Evolutionary conservation across 1,139 yeast species (phyloP).

Genomic region (Geotrichum aggregatum): DNA sequence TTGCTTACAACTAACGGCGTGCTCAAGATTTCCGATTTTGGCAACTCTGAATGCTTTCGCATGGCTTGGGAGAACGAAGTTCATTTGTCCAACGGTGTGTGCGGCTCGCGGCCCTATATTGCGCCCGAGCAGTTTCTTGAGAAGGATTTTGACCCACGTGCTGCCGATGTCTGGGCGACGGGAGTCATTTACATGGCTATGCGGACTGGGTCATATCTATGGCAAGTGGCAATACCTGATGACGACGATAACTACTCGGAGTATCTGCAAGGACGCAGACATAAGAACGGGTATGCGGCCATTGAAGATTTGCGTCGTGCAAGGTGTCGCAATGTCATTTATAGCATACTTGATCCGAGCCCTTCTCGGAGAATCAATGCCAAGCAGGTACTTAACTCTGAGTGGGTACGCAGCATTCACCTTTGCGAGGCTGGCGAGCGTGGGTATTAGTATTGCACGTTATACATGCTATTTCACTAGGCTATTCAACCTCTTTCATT

Average conservation of each 20-base stretch:
- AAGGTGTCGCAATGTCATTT: constrained; percentile 84
- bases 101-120: constrained; percentile 91
- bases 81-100: constrained; percentile 76
- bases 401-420: constrained; percentile 89
- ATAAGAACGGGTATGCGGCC: constrained; percentile 83
- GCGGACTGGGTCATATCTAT: constrained; percentile 91
- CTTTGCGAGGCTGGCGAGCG: constrained; percentile 66
- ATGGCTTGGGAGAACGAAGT: constrained; percentile 96
- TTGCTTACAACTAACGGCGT: constrained; percentile 74
- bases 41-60: constrained; percentile 89
- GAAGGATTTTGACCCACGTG: constrained; percentile 78
- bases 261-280: constrained; percentile 71
- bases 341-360: constrained; percentile 85
- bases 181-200: constrained; percentile 97
- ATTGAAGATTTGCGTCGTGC: constrained; percentile 75
- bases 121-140: constrained; percentile 90
- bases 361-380: constrained; percentile 84
- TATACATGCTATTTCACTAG: no score
- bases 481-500: no score
- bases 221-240: constrained; percentile 72
- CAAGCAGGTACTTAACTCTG: constrained; percentile 81
- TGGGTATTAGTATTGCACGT: constrained; percentile 32
- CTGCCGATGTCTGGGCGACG: constrained; percentile 94
- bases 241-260: constrained; percentile 76
- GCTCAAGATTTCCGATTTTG: constrained; percentile 89